phyloP scores from a whole-genome alignment of 179 eudicot genomes.

The Camellia oleifera region DNA sequence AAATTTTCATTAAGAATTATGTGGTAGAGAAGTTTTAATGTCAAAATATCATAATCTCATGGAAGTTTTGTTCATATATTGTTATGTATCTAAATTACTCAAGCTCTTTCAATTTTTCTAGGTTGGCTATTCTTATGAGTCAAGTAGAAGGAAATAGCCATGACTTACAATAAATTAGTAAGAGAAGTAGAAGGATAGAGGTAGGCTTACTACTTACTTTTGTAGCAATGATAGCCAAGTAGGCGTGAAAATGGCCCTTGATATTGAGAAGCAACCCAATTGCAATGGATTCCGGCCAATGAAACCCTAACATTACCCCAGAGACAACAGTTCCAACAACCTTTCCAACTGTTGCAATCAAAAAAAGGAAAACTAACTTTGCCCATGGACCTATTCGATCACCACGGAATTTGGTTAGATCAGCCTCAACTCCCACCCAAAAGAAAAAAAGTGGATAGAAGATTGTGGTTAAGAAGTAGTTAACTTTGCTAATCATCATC shows the following conservation, averaged over 20 bases:
- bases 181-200: not conserved
- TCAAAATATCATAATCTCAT: too few species aligned
- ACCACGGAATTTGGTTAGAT: slow-evolving; percentile 39
- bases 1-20: too few species aligned
- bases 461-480: slow-evolving; percentile 56
- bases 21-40: too few species aligned
- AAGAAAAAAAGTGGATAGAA: slow-evolving; percentile 74
- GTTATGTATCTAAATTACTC: too few species aligned
- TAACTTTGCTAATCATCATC: slow-evolving; percentile 56
- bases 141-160: not conserved
- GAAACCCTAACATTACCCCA: slow-evolving; percentile 63
- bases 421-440: slow-evolving; percentile 73
- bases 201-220: slow-evolving; percentile 35
- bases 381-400: slow-evolving; percentile 41
- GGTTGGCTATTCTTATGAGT: too few species aligned
- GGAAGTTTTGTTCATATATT: too few species aligned
- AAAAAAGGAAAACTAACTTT: slow-evolving; percentile 43
- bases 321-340: slow-evolving; percentile 61
- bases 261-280: slow-evolving; percentile 74
- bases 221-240: slow-evolving; percentile 62
- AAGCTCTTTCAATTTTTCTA: too few species aligned
- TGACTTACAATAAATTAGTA: not conserved
- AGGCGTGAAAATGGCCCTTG: slow-evolving; percentile 87
- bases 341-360: slow-evolving; percentile 58
- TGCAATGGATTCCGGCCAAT: slow-evolving; percentile 72